These are phyloP conservation scores for Juglanconis juglandina DNA, from an alignment of 2,329 filamentous ascomycete genomes.

Conservation along the genomic window DNA sequence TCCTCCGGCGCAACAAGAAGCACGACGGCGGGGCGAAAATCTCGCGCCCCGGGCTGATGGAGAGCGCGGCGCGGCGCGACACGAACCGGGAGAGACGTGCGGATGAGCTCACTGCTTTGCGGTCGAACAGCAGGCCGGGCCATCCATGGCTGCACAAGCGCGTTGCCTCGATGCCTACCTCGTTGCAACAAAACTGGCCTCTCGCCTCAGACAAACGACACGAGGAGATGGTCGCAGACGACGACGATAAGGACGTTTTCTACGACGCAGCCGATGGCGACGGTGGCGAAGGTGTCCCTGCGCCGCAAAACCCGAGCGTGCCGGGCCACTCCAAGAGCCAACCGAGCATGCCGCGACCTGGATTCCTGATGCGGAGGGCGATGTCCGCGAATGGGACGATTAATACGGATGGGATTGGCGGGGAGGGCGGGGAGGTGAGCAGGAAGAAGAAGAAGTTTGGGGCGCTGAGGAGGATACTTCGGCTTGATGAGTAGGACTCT, in stretches of 20 bases:
- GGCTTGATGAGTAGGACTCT: slow-evolving; percentile 40
- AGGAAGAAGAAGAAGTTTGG: slow-evolving; percentile 66
- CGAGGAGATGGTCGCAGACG: slow-evolving; percentile 25
- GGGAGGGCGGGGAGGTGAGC: slow-evolving; percentile 16
- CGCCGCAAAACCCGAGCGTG: slow-evolving; percentile 19
- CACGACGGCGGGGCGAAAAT: slow-evolving; percentile 49
- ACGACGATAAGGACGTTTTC: slow-evolving; percentile 27
- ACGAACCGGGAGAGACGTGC: slow-evolving; percentile 58
- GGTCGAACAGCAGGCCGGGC: slow-evolving; percentile 28
- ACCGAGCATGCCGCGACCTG: slow-evolving; percentile 22
- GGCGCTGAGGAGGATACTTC: slow-evolving; percentile 62
- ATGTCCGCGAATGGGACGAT: slow-evolving; percentile 22
- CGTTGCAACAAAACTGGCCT: slow-evolving; percentile 46
- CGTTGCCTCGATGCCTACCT: slow-evolving; percentile 28
- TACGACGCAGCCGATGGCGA: slow-evolving; percentile 35
- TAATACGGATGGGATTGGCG: slow-evolving; percentile 13
- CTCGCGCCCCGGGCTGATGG: slow-evolving; percentile 47
- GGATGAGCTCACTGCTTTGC: slow-evolving; percentile 49
- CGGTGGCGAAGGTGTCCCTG: slow-evolving; percentile 18
- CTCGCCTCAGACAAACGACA: slow-evolving; percentile 32
- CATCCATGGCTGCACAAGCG: slow-evolving; percentile 44
- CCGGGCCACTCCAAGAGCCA: slow-evolving; percentile 8
- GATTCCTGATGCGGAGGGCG: slow-evolving; percentile 34
- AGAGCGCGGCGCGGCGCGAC: slow-evolving; percentile 60
- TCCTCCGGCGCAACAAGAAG: slow-evolving; percentile 62